Evolutionary conservation across 2,329 filamentous ascomycete species (phyloP).

Genomic region (Elsinoe necatrix): DNA sequence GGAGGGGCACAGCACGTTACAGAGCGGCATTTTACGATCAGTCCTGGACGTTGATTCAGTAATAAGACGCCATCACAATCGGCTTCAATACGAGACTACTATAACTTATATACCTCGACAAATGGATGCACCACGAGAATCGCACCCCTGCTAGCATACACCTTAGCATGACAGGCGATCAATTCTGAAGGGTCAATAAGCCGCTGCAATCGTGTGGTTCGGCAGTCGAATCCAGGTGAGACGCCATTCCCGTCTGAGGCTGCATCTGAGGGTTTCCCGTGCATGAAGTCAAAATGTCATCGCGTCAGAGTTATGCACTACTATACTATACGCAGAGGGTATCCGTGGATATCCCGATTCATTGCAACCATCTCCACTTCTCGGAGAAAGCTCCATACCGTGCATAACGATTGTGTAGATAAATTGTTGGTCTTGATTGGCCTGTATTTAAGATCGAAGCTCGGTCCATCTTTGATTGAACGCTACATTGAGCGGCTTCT

Average conservation of each 20-base stretch:
- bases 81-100: background rate
- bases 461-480: slow-evolving; percentile 12
- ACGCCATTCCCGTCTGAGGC: slow-evolving; percentile 9
- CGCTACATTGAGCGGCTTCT: slow-evolving; percentile 2
- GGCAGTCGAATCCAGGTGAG: background rate
- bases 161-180: background rate
- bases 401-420: background rate
- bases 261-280: background rate
- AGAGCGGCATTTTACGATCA: background rate
- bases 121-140: background rate
- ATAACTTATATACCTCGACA: background rate
- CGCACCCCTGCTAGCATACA: slow-evolving; percentile 1
- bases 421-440: background rate
- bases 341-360: background rate
- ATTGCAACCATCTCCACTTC: background rate
- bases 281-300: slow-evolving; percentile 6
- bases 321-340: background rate
- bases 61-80: background rate
- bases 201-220: background rate
- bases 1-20: background rate
- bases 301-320: background rate
- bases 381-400: background rate
- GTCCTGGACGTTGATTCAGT: background rate
- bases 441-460: background rate
- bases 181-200: background rate